These are phyloP conservation scores for Flaveria ramosissima DNA, from an alignment of 129 eudicot genomes.

Conservation along the genomic window DNA sequence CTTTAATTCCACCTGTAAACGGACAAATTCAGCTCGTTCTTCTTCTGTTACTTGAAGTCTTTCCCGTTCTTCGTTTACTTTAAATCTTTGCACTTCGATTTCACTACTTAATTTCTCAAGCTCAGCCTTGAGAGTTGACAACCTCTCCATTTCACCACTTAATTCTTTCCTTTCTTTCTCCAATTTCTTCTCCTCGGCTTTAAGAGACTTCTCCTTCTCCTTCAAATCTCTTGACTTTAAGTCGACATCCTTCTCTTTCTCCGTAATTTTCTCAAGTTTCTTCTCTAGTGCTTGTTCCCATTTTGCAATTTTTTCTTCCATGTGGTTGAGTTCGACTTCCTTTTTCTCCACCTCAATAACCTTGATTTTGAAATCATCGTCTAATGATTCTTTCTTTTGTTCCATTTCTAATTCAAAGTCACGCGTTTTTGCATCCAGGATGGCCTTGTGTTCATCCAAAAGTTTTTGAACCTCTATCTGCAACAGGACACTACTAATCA, in stretches of 20 bases:
- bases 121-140: conserved; percentile 60
- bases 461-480: conserved; percentile 87
- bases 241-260: conserved; percentile 70
- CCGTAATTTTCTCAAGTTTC: conserved; percentile 69
- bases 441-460: conserved; percentile 73
- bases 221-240: conserved; percentile 60
- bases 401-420: conserved; percentile 85
- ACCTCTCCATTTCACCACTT: conserved; percentile 58
- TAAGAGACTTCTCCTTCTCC: conserved; percentile 74
- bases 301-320: conserved; percentile 73
- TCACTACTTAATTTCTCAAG: conserved; percentile 58
- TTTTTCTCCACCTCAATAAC: conserved; percentile 65
- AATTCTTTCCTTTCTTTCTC: conserved; percentile 68
- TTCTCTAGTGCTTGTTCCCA: conserved; percentile 85
- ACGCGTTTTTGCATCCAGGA: conserved; percentile 57
- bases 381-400: conserved; percentile 57
- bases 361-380: conserved; percentile 66
- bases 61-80: conserved; percentile 60
- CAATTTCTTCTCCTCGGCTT: conserved; percentile 63
- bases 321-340: conserved; percentile 73
- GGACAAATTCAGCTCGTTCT: conserved; percentile 65
- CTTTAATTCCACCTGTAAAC: conserved; percentile 70
- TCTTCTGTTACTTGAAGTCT: conserved; percentile 77
- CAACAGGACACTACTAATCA: conserved; percentile 24
- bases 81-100: conserved; percentile 53